Conservation (phyloP, 441 rosid species). For the Gossypium gossypioides region DNA sequence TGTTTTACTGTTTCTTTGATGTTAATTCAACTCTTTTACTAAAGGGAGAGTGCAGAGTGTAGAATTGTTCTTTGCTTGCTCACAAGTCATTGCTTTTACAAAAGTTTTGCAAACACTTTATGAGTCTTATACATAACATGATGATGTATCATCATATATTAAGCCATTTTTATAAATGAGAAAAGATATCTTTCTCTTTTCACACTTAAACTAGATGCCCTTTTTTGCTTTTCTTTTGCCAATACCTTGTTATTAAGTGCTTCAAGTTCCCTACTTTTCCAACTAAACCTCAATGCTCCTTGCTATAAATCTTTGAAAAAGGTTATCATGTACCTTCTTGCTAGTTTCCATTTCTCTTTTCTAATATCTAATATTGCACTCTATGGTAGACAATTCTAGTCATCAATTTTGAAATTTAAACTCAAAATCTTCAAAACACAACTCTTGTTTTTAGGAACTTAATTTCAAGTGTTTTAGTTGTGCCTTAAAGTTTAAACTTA, state of each 20-base stretch:
- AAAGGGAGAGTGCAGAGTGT: not conserved
- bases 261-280: not conserved
- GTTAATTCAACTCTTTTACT: not conserved
- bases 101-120: constrained; percentile 12
- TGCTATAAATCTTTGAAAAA: not conserved
- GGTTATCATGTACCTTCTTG: not conserved
- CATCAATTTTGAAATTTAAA: too few relatives aligned
- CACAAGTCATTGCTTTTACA: constrained; percentile 24
- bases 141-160: not conserved
- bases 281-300: not conserved
- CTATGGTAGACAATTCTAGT: too few relatives aligned
- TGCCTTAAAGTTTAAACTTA: constrained; percentile 12
- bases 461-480: constrained; percentile 7
- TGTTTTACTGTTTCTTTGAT: not conserved
- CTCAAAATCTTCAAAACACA: too few relatives aligned
- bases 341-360: not conserved
- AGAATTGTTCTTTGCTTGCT: constrained; percentile 32
- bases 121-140: too few relatives aligned
- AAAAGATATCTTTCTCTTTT: constrained; percentile 12
- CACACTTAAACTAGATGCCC: constrained; percentile 14
- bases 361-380: not conserved
- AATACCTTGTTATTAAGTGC: not conserved
- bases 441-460: not conserved
- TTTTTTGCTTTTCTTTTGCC: not conserved
- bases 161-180: too few relatives aligned